These are phyloP conservation scores for Rhodamnia argentea DNA, from an alignment of 345 rosid species.

Conservation along the genomic window DNA sequence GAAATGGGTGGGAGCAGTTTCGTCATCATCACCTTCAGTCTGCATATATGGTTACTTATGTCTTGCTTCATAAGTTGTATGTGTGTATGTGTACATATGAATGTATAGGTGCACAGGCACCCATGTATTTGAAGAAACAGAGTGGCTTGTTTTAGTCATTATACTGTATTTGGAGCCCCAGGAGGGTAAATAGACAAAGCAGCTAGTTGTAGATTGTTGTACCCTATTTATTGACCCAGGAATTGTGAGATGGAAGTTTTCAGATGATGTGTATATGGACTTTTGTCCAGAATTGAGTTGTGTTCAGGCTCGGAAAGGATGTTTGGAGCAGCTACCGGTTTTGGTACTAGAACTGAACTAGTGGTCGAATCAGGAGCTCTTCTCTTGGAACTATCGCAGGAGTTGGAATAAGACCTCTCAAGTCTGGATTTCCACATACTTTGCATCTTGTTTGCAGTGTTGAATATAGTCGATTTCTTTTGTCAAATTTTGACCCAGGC, in stretches of 20 bases:
- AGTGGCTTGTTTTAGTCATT: neutral
- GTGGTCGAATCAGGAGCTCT: neutral
- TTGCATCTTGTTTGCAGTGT: neutral
- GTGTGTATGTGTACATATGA: neutral
- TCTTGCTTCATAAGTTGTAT: neutral
- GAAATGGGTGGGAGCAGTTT: neutral
- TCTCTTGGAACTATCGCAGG: neutral
- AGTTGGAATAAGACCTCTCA: neutral
- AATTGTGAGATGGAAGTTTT: neutral
- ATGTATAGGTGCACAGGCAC: neutral
- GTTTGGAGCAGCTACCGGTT: neutral
- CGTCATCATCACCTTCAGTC: neutral
- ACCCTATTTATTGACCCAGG: neutral
- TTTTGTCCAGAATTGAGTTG: neutral
- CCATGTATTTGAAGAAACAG: neutral
- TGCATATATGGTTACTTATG: neutral
- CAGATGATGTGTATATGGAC: neutral
- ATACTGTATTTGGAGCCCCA: neutral
- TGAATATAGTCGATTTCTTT: neutral
- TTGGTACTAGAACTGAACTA: neutral
- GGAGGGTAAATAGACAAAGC: neutral
- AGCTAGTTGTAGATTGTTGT: neutral
- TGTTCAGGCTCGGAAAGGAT: neutral
- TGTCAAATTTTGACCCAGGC: neutral
- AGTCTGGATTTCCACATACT: neutral